These are phyloP conservation scores for Leishmania mexicana DNA, from an alignment of 208 protist species.

Conservation along the genomic window DNA sequence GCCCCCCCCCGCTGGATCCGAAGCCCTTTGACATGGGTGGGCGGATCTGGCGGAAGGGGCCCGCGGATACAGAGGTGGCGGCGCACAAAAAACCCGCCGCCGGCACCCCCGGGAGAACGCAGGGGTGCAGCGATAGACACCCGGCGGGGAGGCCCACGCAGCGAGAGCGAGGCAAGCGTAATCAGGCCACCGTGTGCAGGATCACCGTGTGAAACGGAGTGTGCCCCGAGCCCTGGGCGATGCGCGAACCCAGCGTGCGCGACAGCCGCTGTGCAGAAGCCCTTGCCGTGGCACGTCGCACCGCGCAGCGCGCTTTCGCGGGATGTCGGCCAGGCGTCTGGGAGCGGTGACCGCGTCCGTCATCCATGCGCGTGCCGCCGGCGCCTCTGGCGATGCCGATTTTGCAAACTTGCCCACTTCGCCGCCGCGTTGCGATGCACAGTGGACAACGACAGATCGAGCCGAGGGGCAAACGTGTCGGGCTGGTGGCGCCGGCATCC, in stretches of 20 bases:
- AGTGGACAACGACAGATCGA: not conserved
- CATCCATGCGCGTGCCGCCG: not conserved
- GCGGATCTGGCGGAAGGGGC: not conserved
- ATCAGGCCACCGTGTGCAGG: not conserved
- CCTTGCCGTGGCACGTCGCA: too few relatives aligned
- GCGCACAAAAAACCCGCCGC: not conserved
- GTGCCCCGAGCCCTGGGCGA: too few relatives aligned
- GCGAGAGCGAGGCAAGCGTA: not conserved
- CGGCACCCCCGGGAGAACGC: not conserved
- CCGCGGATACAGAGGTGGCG: not conserved
- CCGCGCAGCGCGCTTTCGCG: too few relatives aligned
- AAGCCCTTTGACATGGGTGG: not conserved
- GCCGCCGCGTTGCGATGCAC: not conserved
- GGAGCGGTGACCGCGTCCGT: not conserved
- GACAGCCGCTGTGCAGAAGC: too few relatives aligned
- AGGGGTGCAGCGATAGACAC: not conserved
- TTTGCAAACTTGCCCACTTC: not conserved
- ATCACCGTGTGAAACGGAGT: too few relatives aligned
- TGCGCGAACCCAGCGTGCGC: too few relatives aligned
- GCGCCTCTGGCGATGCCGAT: not conserved
- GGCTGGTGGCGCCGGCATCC: not conserved
- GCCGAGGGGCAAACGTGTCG: not conserved
- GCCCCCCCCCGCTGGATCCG: not conserved
- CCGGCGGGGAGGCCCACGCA: not conserved
- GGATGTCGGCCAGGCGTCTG: not conserved